These are phyloP conservation scores for Plasmodium inui DNA, from an alignment of 169 alveolate genomes.

Conservation along the genomic window DNA sequence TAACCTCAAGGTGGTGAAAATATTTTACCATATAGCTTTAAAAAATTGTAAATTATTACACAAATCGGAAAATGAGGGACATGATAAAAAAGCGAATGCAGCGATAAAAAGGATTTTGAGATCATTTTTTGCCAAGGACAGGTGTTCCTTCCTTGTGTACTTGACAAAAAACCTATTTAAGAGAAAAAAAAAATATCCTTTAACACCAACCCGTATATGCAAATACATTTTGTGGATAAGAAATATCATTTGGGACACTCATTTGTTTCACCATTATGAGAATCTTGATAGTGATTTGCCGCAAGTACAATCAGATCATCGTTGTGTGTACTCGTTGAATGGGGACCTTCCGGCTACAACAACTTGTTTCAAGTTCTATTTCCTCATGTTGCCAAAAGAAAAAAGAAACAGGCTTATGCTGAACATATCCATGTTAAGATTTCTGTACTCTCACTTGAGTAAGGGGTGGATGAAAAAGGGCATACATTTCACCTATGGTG, in stretches of 20 bases:
- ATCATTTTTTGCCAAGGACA: background rate
- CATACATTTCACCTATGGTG: background rate
- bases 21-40: slow-evolving; percentile 43
- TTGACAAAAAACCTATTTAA: slow-evolving; percentile 61
- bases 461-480: background rate
- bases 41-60: slow-evolving; percentile 17
- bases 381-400: slow-evolving; percentile 6
- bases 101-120: slow-evolving; percentile 12
- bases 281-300: background rate
- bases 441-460: slow-evolving; percentile 62
- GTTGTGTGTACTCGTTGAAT: background rate
- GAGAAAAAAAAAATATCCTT: background rate
- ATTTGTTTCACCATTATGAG: background rate
- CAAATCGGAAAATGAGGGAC: background rate
- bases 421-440: slow-evolving; percentile 54
- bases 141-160: slow-evolving; percentile 12
- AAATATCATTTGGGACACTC: slow-evolving; percentile 19
- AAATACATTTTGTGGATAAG: slow-evolving; percentile 30
- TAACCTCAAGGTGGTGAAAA: slow-evolving; percentile 25
- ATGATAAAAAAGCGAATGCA: background rate
- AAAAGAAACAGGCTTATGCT: slow-evolving; percentile 42
- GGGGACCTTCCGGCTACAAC: background rate
- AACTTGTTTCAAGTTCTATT: slow-evolving; percentile 25
- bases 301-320: background rate
- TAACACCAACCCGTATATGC: slow-evolving; percentile 5